phyloP scores from a whole-genome alignment of 495 filamentous ascomycete genomes.

The Bacidia gigantensis region DNA sequence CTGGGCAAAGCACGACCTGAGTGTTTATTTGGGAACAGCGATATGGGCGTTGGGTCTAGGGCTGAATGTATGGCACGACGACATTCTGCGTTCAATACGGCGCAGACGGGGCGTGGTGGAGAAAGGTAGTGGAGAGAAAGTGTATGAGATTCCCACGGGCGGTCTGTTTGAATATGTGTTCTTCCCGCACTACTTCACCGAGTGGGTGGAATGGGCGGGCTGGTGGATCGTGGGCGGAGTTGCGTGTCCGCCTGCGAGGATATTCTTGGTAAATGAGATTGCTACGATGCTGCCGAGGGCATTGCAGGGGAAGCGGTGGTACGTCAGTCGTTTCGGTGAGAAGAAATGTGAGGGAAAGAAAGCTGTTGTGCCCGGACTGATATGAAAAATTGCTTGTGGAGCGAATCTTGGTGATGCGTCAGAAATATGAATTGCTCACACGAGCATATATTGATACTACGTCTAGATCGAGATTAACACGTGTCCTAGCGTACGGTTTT shows the following conservation, averaged over 20 bases:
- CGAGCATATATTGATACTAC: too few species aligned
- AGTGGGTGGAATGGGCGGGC: slow-evolving; percentile 96
- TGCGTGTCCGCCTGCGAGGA: slow-evolving; percentile 56
- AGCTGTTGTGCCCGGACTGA: slow-evolving; percentile 57
- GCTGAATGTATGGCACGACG: slow-evolving; percentile 74
- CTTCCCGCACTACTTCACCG: slow-evolving; percentile 84
- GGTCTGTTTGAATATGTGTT: slow-evolving; percentile 73
- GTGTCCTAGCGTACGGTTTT: too few species aligned
- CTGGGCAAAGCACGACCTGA: slow-evolving; percentile 21
- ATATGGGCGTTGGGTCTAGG: slow-evolving; percentile 56
- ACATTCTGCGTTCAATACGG: slow-evolving; percentile 63
- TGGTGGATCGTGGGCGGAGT: slow-evolving; percentile 57
- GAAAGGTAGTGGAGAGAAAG: slow-evolving; percentile 47
- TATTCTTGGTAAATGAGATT: slow-evolving; percentile 77
- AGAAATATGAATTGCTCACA: too few species aligned
- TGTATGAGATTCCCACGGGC: slow-evolving; percentile 73
- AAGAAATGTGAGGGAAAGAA: slow-evolving; percentile 59
- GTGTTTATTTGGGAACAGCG: slow-evolving; percentile 33
- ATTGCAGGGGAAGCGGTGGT: slow-evolving; percentile 72
- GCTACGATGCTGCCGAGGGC: slow-evolving; percentile 83
- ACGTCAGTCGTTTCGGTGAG: slow-evolving; percentile 71
- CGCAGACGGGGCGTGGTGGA: slow-evolving; percentile 30
- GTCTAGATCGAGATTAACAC: too few species aligned
- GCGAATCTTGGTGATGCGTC: too few species aligned
- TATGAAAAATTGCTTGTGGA: too few species aligned